Evolutionary conservation across 768 basidiomycete genomes (phyloP).

Genomic region (Panaeolus cyanescens): DNA sequence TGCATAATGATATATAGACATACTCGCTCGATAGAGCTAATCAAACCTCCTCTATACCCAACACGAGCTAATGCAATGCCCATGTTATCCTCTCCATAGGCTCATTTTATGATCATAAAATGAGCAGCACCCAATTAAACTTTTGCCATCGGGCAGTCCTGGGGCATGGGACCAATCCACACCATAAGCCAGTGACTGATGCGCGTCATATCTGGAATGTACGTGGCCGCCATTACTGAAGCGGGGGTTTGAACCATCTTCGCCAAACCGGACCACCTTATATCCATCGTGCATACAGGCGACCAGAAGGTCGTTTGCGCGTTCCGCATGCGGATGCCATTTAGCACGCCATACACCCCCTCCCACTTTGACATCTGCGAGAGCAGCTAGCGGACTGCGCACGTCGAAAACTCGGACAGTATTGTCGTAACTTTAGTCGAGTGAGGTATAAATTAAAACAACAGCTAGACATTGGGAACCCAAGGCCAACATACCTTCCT

Average conservation of each 20-base stretch:
- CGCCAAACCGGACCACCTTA: conserved; percentile 67
- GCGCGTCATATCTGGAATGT: conserved; percentile 66
- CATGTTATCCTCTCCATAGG: conserved; percentile 68
- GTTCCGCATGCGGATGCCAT: conserved; percentile 81
- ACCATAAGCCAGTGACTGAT: conserved; percentile 88
- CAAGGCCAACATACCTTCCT: conserved; percentile 68
- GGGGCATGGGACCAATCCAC: conserved; percentile 78
- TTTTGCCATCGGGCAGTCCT: conserved; percentile 28
- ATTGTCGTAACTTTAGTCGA: conserved; percentile 75
- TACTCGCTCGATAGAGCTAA: not conserved
- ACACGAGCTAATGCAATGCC: not conserved
- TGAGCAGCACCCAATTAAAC: conserved; percentile 83
- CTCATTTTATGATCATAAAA: conserved; percentile 92
- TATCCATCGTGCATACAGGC: conserved; percentile 99
- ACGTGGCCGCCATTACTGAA: conserved; percentile 35
- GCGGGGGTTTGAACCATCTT: conserved; percentile 14
- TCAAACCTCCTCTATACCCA: not conserved
- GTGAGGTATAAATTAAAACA: not conserved
- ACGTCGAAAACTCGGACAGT: conserved; percentile 81
- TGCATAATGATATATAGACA: not conserved
- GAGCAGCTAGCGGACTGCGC: conserved; percentile 60
- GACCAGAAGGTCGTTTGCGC: conserved; percentile 78
- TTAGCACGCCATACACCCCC: conserved; percentile 97
- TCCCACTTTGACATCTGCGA: conserved; percentile 68
- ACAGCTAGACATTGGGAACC: not conserved